Base-by-base conservation (phyloP, 75 land plant genomes). In the Pinus albicaulis region DNA sequence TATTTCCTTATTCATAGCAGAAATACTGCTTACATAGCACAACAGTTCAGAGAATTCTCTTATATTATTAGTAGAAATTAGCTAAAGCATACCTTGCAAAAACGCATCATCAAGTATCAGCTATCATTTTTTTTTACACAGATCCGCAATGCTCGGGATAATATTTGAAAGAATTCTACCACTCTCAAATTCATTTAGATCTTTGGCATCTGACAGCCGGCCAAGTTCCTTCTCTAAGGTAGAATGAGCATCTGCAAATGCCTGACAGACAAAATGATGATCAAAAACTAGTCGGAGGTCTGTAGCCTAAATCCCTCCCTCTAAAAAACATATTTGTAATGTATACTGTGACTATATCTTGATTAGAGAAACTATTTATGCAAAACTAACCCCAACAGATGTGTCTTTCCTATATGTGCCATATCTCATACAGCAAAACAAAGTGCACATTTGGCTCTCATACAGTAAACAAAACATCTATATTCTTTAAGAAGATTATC, bases 211-310 rank as follows among this genome's bases (percentile, higher is more conserved):
- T 1, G 82, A 20, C n/a, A 88, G 76, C 16, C 55, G 28, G 3
- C 22, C n/a, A 7, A 90, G 80, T 72, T 87, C 94, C 81, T 81
- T 88, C 76, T 94, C 95, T 77, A 96, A 73, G 57, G 74, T 61
- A 62, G 92, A 63, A 78, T 88, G 90, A 24, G 99, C 99, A 86
- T 96, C 99, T 76, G 98, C 87, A 90, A 96, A 96, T 52, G 99
- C 99, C 99, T 96, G 89, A 55, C 66, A 68, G 71, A 26, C 7
- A 48, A 53, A 60, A 14, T 23, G 17, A 61, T 31, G 66, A 24
- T 34, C 57, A 58, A 74, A 70, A 34, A 60, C 22, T 31, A 6
- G 31, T 71, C 24, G 71, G 41, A 61, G 13, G 41, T 16, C 19
- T 34, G 14, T 71, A 41, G 78, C 10, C 13, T 77, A n/a, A 7